phyloP scores from a whole-genome alignment of 352 stramenopile genomes.

The Blastocystis sp. region DNA sequence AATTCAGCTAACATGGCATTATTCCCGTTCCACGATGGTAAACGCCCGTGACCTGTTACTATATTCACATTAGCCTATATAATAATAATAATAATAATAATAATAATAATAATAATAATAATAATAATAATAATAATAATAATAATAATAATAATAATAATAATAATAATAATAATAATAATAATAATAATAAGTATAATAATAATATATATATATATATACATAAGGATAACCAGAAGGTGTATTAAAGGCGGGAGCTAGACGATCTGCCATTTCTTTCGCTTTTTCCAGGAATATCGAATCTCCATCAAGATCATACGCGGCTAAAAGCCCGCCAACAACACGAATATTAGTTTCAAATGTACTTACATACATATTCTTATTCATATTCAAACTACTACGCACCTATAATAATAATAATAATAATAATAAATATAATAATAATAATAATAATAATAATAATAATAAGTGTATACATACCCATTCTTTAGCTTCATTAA shows the following conservation, averaged over 20 bases:
- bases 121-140: no score
- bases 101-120: no score
- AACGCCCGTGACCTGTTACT: not conserved
- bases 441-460: constrained; percentile 40
- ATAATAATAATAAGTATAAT: no score
- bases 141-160: no score
- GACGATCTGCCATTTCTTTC: constrained; percentile 3
- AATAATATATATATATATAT: no score
- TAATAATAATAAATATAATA: constrained; percentile 1
- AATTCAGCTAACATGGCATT: constrained; percentile 50
- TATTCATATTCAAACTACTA: constrained; percentile 45
- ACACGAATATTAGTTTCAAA: constrained; percentile 92
- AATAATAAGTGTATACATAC: no score
- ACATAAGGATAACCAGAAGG: constrained; percentile 21
- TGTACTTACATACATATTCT: constrained; percentile 70
- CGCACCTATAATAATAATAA: constrained; percentile 19
- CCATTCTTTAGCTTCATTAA: constrained; percentile 51
- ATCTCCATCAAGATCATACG: constrained; percentile 63
- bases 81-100: no score
- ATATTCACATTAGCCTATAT: constrained; percentile 17
- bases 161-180: no score
- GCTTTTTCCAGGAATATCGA: constrained; percentile 32
- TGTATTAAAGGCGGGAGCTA: constrained; percentile 23
- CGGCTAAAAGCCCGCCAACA: constrained; percentile 73
- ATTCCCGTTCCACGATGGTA: constrained; percentile 43